Evolutionary conservation across 2,329 filamentous ascomycete genomes (phyloP), one percentile per base, ranked within the genome.

Genomic region (Penicillium sp.): DNA sequence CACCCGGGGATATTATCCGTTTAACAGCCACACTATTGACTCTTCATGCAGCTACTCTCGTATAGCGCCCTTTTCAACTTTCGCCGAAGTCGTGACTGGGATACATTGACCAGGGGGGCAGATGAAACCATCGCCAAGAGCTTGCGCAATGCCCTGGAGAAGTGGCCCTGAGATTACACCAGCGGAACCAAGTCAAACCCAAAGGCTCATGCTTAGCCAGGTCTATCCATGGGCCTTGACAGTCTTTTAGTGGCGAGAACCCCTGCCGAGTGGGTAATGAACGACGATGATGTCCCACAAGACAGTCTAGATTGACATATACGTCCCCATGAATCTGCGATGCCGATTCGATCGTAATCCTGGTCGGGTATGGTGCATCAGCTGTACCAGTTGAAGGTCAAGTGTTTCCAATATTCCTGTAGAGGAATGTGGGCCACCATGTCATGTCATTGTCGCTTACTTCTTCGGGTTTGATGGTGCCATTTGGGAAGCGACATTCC

Each of bases 181-280:
- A 45, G 53, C 25, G 42, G 19, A 48, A 51, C 50, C 31, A 10
- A 37, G 23, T 21, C 44, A 54, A 58, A 61, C 23, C 44, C 53
- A 48, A 61, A 58, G 25, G 21, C 23, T n/a, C 37, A n/a, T 13
- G 16, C 21, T 16, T 3, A 13, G 23, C 52, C 49, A 53, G 54
- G 54, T 46, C 37, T 42, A 57, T 55, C 51, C 52, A 55, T 53
- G 49, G 45, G 37, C 25, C 53, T 46, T 51, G 42, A 57, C 10
- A 58, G 49, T 57, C 19, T 50, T 23, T 26, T 35, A 31, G 44
- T 35, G 46, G 16, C 37, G 23, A 46, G n/a, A 26, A 54, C 51
- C 54, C 57, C 56, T 58, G 57, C 57, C 53, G 54, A 27, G 49
- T 42, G 45, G 51, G 39, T 55, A 47, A 46, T 35, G 60, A 54